Evolutionary conservation across 176 grass and related monocot species (phyloP), one percentile per base, ranked within the genome.

Genomic region (Echinochloa phyllopogon): DNA sequence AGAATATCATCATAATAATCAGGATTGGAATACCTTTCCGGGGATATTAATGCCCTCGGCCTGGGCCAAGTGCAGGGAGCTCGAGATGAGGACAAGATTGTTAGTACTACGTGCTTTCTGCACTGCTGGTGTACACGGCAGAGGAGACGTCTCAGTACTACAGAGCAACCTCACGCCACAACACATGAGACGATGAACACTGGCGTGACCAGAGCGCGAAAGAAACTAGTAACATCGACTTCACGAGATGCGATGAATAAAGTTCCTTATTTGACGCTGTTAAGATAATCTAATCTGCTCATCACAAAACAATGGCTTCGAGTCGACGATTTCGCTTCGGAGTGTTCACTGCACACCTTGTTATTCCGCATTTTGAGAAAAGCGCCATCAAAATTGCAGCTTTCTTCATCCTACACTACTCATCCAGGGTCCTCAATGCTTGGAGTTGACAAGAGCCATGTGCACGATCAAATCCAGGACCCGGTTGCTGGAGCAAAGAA

Each of bases 381-480:
- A 50, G 15, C 61, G 11, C 77, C 62, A 58, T 51, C 13, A 84
- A 83, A 55, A 80, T 76, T 83, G 78, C 73, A 82, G 73, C 82
- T 44, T 82, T 79, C 23, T 18, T 56, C 37, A 66, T 84, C 60
- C 69, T 75, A 83, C 7, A 2, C 82, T 66, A 72, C 25, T 41
- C 15, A 18, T 24, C 56, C 8, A 76, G 27, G 64, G 65, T 18
- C 53, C 5, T 53, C 79, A 92, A 6, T 63, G 27, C 36, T 72
- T 88, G 33, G 92, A 76, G 24, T 69, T 82, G 73, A 93, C 92
- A 65, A 93, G 71, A 55, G 88, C 82, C 95, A 98, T 93, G 72
- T 95, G 93, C 25, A n/a, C 87, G 16, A 98, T 98, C 84, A 95
- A 81, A 79, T 98, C 95, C 10, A 98, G 82, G 52, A 95, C 92